phyloP scores from a whole-genome alignment of 305 asterid genomes.

The Petunia hybrid region DNA sequence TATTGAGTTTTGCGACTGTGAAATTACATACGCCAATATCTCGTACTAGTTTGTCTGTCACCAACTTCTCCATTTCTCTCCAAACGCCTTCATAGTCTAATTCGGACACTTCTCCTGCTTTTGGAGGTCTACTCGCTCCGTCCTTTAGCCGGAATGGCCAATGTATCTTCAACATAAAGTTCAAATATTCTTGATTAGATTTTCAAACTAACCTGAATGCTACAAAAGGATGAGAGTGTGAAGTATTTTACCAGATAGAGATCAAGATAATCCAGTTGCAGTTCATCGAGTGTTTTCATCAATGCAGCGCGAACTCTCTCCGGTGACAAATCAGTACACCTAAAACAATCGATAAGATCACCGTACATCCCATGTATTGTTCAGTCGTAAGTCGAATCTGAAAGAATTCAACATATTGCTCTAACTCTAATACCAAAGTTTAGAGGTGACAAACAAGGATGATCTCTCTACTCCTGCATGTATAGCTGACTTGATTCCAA shows the following conservation, averaged over 20 bases:
- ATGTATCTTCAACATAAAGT: conserved; percentile 51
- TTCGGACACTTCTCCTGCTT: conserved; percentile 58
- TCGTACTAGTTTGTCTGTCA: conserved; percentile 55
- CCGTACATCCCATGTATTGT: not conserved
- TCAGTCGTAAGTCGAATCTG: not conserved
- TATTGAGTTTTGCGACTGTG: conserved; percentile 59
- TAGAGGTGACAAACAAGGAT: conserved; percentile 61
- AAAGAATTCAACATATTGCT: not conserved
- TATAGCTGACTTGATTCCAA: conserved; percentile 60
- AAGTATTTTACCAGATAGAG: conserved; percentile 58
- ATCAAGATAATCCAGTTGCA: conserved; percentile 72
- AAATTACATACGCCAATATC: conserved; percentile 73
- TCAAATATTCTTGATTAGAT: not conserved
- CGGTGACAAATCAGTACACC: conserved; percentile 65
- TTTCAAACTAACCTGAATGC: not conserved
- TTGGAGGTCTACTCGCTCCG: conserved; percentile 68
- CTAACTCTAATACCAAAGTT: conserved; percentile 53
- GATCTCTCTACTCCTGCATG: conserved; percentile 71
- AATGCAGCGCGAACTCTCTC: conserved; percentile 72
- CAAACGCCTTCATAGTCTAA: conserved; percentile 80
- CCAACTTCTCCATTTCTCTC: conserved; percentile 84
- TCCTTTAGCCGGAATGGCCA: conserved; percentile 78
- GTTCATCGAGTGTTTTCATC: conserved; percentile 53
- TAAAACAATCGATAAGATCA: conserved; percentile 32
- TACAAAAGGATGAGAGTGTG: not conserved